These are phyloP conservation scores for Graphilbum fragrans DNA, from an alignment of 2,329 filamentous ascomycete genomes.

Conservation along the genomic window DNA sequence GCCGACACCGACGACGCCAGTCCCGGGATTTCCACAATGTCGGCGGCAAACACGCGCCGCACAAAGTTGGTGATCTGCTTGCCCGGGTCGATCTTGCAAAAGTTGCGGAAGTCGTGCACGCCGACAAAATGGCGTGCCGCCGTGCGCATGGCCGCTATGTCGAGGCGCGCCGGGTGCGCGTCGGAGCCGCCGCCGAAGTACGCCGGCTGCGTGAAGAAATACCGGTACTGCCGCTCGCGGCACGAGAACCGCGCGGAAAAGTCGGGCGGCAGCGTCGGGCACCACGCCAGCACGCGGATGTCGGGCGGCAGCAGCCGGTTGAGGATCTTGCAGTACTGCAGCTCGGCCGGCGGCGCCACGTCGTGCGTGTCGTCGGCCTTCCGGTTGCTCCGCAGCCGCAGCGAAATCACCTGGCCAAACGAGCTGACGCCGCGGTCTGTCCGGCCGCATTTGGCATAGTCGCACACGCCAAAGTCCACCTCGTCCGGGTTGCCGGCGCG, in stretches of 20 bases:
- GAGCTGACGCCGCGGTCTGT: conserved; percentile 91
- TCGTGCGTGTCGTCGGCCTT: conserved; percentile 52
- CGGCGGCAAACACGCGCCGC: conserved; percentile 66
- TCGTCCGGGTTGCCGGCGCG: background rate
- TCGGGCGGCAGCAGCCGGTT: conserved; percentile 83
- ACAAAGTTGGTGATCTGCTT: conserved; percentile 84
- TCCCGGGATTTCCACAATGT: conserved; percentile 58
- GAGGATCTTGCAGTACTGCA: conserved; percentile 70
- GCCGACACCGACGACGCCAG: conserved; percentile 31
- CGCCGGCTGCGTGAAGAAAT: conserved; percentile 94
- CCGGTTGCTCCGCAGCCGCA: conserved; percentile 69
- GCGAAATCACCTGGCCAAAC: conserved; percentile 86
- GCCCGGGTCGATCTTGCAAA: conserved; percentile 83
- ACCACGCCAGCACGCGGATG: conserved; percentile 89
- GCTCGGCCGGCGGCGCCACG: conserved; percentile 13
- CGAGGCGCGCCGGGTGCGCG: conserved; percentile 49
- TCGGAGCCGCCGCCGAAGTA: conserved; percentile 51
- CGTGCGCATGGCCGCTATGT: conserved; percentile 74
- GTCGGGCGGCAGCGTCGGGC: conserved; percentile 61
- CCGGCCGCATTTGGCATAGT: conserved; percentile 90
- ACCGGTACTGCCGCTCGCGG: conserved; percentile 80
- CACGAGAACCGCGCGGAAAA: conserved; percentile 94
- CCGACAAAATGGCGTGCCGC: conserved; percentile 75
- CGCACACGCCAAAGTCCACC: conserved; percentile 70
- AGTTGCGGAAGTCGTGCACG: conserved; percentile 87